Conservation (phyloP, 1,284 basidiomycete species). For the Leccinum solheimii region DNA sequence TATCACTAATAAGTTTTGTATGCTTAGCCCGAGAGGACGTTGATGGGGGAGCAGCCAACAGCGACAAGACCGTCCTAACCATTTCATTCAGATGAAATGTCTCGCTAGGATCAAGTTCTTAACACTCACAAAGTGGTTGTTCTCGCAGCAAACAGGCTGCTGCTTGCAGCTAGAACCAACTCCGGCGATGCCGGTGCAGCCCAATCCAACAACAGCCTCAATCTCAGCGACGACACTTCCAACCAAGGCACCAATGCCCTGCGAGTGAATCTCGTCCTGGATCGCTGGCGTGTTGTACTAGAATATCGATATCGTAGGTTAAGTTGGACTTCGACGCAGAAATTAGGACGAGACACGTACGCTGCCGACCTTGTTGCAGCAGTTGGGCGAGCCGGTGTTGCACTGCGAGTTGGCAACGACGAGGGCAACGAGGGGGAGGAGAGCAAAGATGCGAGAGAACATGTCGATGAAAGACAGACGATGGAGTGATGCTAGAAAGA, state of each 20-base stretch:
- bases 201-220: neutral
- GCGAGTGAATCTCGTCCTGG: neutral
- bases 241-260: neutral
- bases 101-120: neutral
- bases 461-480: constrained; percentile 6
- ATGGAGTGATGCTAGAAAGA: neutral
- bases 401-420: constrained; percentile 13
- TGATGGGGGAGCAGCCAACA: neutral
- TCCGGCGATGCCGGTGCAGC: constrained; percentile 6
- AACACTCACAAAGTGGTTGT: constrained; percentile 6
- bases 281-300: neutral
- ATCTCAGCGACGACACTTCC: accelerated
- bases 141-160: constrained; percentile 18
- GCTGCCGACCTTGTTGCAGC: constrained; percentile 5
- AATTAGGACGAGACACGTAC: neutral
- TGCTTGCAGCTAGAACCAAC: neutral
- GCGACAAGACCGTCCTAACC: constrained; percentile 12
- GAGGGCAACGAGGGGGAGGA: constrained; percentile 21
- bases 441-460: constrained; percentile 25
- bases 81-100: neutral
- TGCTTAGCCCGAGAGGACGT: neutral
- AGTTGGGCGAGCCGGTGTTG: constrained; percentile 1
- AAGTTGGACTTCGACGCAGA: too few species aligned
- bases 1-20: too few species aligned
- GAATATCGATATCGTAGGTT: too few species aligned